Percentiles rank a stretch among this genome's conserved stretches.
phyloP scores from a whole-genome alignment of 1,284 basidiomycete species.

The Malassezia equina region DNA sequence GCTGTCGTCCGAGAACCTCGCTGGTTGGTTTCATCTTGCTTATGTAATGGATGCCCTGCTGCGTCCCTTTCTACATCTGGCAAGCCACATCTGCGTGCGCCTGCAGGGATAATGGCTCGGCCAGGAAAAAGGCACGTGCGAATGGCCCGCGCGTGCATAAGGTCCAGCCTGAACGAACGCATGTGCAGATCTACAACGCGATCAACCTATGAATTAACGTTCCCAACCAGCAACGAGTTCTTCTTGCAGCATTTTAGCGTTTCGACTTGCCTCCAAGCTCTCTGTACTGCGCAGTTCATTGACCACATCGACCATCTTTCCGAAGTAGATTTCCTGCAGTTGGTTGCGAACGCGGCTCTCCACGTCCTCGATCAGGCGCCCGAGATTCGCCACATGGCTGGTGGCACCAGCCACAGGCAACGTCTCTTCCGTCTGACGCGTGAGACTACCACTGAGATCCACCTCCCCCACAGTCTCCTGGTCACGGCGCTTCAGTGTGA shows the following conservation, averaged over 20 bases:
- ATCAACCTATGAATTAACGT: neutral
- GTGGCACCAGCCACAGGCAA: conserved; percentile 22
- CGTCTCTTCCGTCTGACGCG: conserved; percentile 57
- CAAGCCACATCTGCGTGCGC: neutral
- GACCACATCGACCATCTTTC: conserved; percentile 90
- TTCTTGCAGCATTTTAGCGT: conserved; percentile 76
- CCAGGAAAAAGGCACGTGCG: neutral
- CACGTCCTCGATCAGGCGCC: conserved; percentile 93
- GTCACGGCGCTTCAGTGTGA: conserved; percentile 67
- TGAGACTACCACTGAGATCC: conserved; percentile 86
- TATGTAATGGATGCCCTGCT: neutral
- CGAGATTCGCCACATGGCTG: conserved; percentile 83
- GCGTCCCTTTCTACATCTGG: neutral
- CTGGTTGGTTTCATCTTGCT: neutral
- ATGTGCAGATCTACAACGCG: neutral
- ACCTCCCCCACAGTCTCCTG: conserved; percentile 60
- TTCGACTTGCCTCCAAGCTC: conserved; percentile 69
- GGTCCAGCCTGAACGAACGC: neutral
- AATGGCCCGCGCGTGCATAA: neutral
- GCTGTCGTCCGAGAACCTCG: neutral
- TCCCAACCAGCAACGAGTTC: conserved; percentile 55
- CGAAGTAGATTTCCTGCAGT: conserved; percentile 94
- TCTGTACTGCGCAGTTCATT: conserved; percentile 78
- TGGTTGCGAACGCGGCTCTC: conserved; percentile 97
- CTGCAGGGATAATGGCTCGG: neutral